Evolutionary conservation across 345 rosid species (phyloP).

Genomic region (Eucalyptus shirleyi): DNA sequence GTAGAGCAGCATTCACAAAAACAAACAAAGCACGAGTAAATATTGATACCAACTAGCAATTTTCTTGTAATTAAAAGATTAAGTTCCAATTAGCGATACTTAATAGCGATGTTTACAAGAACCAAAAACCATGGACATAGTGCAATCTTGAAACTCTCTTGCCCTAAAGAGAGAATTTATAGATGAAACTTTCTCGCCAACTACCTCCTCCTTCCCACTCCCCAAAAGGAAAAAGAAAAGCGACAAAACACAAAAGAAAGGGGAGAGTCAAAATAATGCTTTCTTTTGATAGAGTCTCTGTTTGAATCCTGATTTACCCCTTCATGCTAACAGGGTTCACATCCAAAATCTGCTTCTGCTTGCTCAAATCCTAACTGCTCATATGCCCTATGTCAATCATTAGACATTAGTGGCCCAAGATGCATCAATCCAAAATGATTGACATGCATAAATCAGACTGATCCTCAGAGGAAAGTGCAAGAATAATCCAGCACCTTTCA

Average conservation of each 20-base stretch:
- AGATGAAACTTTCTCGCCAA: background rate
- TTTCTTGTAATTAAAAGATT: background rate
- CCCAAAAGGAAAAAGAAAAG: background rate
- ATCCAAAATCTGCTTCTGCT: background rate
- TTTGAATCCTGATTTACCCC: background rate
- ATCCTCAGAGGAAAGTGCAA: background rate
- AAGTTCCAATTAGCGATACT: accelerated
- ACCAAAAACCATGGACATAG: background rate
- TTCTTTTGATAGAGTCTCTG: background rate
- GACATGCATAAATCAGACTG: background rate
- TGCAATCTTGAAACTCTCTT: accelerated
- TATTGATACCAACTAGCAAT: background rate
- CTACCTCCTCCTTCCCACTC: background rate
- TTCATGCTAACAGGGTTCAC: background rate
- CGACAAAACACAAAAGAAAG: background rate
- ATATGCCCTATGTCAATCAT: background rate
- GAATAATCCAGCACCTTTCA: background rate
- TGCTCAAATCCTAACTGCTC: background rate
- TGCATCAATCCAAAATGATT: background rate
- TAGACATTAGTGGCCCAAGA: background rate
- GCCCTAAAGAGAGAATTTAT: background rate
- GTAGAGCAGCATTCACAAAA: background rate
- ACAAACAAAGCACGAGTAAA: background rate
- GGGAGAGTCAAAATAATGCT: background rate
- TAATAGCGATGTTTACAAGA: background rate